Evolutionary conservation across 2,329 filamentous ascomycete genomes (phyloP), one percentile per base, ranked within the genome.

Genomic region (Anisogramma anomala): DNA sequence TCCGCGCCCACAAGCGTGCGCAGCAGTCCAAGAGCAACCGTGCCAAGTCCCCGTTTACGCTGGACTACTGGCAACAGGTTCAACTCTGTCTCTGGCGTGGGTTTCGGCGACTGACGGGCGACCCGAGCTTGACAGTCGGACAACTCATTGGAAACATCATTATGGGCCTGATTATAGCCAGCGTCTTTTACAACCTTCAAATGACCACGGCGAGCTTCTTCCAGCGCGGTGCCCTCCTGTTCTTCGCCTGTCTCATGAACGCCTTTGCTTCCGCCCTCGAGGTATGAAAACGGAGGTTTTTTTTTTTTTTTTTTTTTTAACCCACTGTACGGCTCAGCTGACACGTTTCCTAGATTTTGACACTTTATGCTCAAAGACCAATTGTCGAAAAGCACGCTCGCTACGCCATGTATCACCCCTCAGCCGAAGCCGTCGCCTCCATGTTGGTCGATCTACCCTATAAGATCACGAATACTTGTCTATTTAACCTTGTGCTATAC

Each of bases 351-450:
- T n/a, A 80, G 69, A 91, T 94, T 56, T 62, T 91, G 25, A 87
- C 84, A 0, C 71, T 94, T 4, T 95, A 91, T 56, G 76, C 84
- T 2, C 87, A 94, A 72, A 81, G 88, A 27, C 82, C 84, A 1
- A 94, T 94, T 52, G 85, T 95, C 46, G 86, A 94, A 57, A 94
- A 94, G 58, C 88, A 95, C 52, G 66, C 72, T 42, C 77, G 82
- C 43, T 94, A 94, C 57, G 86, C 87, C 14, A 70, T 94, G 14
- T 94, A 94, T 53, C 88, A 94, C 54, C 86, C 88, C 0, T 87
- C 82, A 8, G 82, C 86, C 13, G 87, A 95, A 68, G 84, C 86
- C n/a, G 71, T 85, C 45, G 77, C 84, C 0, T 91, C 84, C 8
- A 91, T 94, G 81, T 61, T 94, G 22, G 82, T 76, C 48, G 88